Evolutionary conservation across 176 grass and related monocot species (phyloP), one percentile per base, ranked within the genome.

Genomic region (Ensete ventricosum): DNA sequence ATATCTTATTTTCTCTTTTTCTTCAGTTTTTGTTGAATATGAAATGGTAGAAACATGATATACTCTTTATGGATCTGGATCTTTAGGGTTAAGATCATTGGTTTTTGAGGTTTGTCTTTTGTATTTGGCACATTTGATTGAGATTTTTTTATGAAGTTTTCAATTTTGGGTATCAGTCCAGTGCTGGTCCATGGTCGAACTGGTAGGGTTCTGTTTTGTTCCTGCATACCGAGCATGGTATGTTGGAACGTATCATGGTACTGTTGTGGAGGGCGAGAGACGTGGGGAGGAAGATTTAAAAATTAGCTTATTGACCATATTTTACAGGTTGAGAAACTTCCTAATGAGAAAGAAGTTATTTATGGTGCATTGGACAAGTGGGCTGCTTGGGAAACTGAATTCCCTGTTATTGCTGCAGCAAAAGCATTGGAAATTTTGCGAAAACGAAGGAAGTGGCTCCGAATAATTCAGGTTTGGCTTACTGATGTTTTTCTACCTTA

Each of bases 361-460:
- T 99, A 94, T 81, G 59, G 88, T 29, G 81, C 88, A 76, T 76
- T 94, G 78, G 90, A 99, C 80, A 94, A 82, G 78, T 99, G 95
- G 90, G 87, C 80, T 69, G 95, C 90, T 73, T 99, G 87, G 75
- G 95, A 99, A 72, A 71, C 88, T 26, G 86, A 91, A 55, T 99
- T 99, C 66, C 88, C 95, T 74, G 68, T 81, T 84, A 85, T 89
- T 80, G 84, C 86, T 43, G 71, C 86, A 55, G 90, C 90, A 74
- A 99, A 91, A 86, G 85, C 88, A 75, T 87, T 99, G 70, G 72
- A 80, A 53, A 86, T 91, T 73, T 78, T 99, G 81, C 93, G 85
- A 79, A 91, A 72, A 60, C 66, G n/a, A 76, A 81, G 53, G 14
- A 75, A 89, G 50, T 99, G 95, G 95, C 69, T 86, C 25, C 81